Evolutionary conservation across 108 stramenopile genomes (phyloP).

Genomic region (Fragilaria crotonensis): DNA sequence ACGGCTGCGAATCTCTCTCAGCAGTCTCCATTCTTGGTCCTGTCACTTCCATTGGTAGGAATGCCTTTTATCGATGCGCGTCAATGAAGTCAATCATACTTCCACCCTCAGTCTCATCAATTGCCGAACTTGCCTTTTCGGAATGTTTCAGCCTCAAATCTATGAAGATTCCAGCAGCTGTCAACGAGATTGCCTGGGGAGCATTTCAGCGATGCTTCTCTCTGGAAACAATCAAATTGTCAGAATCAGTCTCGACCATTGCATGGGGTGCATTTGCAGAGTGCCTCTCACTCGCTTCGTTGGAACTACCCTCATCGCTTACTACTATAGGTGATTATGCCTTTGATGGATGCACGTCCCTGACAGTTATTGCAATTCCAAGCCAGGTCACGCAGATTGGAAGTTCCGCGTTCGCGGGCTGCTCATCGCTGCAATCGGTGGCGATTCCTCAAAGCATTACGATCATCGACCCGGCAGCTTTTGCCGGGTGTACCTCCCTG

Average conservation of each 20-base stretch:
- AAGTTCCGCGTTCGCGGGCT: background rate
- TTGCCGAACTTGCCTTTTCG: background rate
- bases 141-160: background rate
- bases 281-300: background rate
- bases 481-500: slow-evolving; percentile 1
- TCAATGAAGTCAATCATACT: background rate
- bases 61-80: slow-evolving; percentile 1
- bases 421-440: background rate
- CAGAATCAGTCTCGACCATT: background rate
- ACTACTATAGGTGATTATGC: background rate
- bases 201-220: background rate
- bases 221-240: background rate
- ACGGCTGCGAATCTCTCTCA: background rate
- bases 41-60: background rate
- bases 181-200: background rate
- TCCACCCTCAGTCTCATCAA: background rate
- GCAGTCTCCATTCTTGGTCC: background rate
- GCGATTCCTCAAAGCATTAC: background rate
- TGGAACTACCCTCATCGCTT: background rate
- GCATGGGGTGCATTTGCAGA: background rate
- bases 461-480: background rate
- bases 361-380: background rate
- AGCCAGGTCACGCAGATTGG: background rate
- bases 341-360: background rate
- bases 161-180: background rate